These are phyloP conservation scores for Ascomycota sp. DNA, from an alignment of 2,329 filamentous ascomycete species.

Conservation along the genomic window DNA sequence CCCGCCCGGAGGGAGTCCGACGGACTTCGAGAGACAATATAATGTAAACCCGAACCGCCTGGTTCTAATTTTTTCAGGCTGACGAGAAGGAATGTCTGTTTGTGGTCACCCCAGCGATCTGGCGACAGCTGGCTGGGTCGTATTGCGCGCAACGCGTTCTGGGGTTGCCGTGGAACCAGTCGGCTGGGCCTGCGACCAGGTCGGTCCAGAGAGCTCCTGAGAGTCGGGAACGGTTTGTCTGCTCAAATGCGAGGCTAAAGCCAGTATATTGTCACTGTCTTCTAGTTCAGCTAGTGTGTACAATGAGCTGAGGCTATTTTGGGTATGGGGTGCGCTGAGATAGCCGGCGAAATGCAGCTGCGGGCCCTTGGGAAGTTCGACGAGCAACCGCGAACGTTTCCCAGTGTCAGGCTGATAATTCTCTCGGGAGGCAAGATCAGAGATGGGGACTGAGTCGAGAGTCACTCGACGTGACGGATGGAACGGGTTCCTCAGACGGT, in stretches of 20 bases:
- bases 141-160: background rate
- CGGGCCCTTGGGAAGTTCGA: conserved; percentile 11
- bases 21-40: too few relatives aligned
- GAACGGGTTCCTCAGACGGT: conserved; percentile 11
- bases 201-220: conserved; percentile 14
- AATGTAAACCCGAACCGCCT: too few relatives aligned
- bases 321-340: conserved; percentile 11
- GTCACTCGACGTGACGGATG: conserved; percentile 10
- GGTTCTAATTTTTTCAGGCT: conserved; percentile 7
- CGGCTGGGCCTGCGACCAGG: conserved; percentile 3
- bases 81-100: conserved; percentile 7
- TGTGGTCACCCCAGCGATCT: background rate
- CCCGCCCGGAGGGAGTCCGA: too few relatives aligned
- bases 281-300: conserved; percentile 16
- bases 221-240: conserved; percentile 23
- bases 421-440: conserved; percentile 3
- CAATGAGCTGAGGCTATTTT: conserved; percentile 10
- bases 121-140: background rate
- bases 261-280: conserved; percentile 12
- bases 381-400: conserved; percentile 3
- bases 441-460: conserved; percentile 6
- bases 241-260: conserved; percentile 12
- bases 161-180: background rate
- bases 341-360: conserved; percentile 16
- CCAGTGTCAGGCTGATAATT: conserved; percentile 1